These are phyloP conservation scores for Pseudogymnoascus sp. DNA, from an alignment of 2,329 filamentous ascomycete species.

Conservation along the genomic window DNA sequence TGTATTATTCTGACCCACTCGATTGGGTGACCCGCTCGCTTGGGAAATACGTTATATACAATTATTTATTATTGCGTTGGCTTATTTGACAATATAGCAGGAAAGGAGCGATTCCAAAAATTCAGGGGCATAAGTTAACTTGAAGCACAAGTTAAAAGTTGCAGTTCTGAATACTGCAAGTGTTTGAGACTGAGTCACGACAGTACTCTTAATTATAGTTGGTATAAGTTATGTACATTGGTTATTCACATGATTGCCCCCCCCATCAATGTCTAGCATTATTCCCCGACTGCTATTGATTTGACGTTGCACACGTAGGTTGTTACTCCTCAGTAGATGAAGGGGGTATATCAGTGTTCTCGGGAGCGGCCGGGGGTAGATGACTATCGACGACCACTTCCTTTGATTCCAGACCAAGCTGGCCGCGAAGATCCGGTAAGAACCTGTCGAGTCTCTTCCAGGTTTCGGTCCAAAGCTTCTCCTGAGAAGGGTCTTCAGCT, in stretches of 20 bases:
- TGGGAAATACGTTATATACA: no score
- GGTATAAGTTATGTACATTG: constrained; percentile 1
- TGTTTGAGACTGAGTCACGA: background rate
- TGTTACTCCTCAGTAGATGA: background rate
- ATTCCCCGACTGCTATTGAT: background rate
- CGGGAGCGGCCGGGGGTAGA: background rate
- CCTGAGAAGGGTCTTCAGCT: constrained; percentile 44
- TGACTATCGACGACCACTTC: background rate
- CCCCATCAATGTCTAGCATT: background rate
- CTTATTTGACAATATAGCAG: no score
- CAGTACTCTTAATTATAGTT: background rate
- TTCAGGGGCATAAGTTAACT: background rate
- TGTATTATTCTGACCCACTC: no score
- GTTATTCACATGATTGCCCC: background rate
- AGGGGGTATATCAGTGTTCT: background rate
- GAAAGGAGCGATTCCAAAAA: background rate
- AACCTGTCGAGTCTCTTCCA: constrained; percentile 61
- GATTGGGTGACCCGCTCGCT: no score
- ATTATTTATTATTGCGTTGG: no score
- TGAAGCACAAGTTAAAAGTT: background rate
- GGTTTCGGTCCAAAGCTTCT: constrained; percentile 53
- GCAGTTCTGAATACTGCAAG: background rate
- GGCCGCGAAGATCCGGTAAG: constrained; percentile 50
- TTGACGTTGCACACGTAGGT: background rate
- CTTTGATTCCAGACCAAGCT: constrained; percentile 43